These are phyloP conservation scores for Calocybe gangraenosa DNA, from an alignment of 768 basidiomycete species.

Conservation along the genomic window DNA sequence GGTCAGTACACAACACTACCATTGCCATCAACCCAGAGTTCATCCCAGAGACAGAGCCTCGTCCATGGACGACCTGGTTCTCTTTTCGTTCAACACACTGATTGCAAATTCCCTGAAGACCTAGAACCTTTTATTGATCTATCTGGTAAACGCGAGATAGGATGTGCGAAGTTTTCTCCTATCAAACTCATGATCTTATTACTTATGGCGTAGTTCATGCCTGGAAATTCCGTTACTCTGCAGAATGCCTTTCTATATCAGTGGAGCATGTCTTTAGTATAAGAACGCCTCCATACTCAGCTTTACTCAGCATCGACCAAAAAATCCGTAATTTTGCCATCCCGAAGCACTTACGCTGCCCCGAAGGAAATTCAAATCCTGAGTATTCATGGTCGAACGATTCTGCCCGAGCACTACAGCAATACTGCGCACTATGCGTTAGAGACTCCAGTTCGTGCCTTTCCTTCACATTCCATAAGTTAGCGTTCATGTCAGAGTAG, in stretches of 20 bases:
- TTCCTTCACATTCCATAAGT: neutral
- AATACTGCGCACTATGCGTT: conserved; percentile 35
- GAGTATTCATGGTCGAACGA: conserved; percentile 36
- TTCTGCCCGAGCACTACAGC: conserved; percentile 36
- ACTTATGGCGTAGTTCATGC: conserved; percentile 28
- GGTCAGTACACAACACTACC: conserved; percentile 22
- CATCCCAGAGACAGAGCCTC: conserved; percentile 30
- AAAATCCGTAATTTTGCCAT: conserved; percentile 47
- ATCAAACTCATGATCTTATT: neutral
- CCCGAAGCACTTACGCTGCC: conserved; percentile 39
- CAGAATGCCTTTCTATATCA: conserved; percentile 40
- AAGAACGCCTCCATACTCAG: conserved; percentile 34
- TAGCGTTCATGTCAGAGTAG: conserved; percentile 17
- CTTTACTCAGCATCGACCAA: conserved; percentile 45
- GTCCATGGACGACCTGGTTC: conserved; percentile 48
- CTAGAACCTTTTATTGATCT: conserved; percentile 25
- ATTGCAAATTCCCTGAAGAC: conserved; percentile 51
- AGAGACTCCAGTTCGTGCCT: conserved; percentile 42
- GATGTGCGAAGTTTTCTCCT: conserved; percentile 33
- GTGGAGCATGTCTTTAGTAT: conserved; percentile 38
- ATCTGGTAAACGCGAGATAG: conserved; percentile 32
- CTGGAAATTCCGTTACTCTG: conserved; percentile 44
- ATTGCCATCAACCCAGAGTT: neutral
- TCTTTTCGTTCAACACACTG: conserved; percentile 41
- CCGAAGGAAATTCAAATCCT: conserved; percentile 24